phyloP scores from a whole-genome alignment of 2,329 filamentous ascomycete genomes.

The Pezicula rhizophila region DNA sequence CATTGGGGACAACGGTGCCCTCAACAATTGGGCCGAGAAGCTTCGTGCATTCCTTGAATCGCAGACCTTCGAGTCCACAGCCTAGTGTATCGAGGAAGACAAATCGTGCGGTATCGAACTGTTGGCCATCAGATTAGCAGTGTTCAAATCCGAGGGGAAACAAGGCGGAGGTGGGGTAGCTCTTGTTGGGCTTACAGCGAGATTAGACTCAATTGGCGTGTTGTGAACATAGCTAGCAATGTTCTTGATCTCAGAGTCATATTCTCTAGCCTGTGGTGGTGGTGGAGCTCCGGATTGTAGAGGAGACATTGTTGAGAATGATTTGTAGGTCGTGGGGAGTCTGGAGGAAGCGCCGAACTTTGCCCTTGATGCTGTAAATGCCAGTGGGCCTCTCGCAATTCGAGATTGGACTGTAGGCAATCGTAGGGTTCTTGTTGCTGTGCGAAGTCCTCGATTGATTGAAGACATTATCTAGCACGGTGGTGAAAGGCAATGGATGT shows the following conservation, averaged over 20 bases:
- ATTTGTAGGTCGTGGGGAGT: conserved; percentile 15
- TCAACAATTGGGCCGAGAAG: conserved; percentile 87
- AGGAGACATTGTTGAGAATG: conserved; percentile 31
- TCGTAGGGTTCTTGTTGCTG: conserved; percentile 23
- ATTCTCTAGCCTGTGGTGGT: conserved; percentile 51
- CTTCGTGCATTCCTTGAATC: conserved; percentile 94
- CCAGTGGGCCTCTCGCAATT: conserved; percentile 23
- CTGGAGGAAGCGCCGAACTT: conserved; percentile 14
- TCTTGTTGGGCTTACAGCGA: conserved; percentile 65
- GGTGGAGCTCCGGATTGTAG: conserved; percentile 37
- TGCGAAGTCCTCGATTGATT: conserved; percentile 25
- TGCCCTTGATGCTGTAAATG: conserved; percentile 14
- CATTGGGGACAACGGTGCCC: conserved; percentile 86
- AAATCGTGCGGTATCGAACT: conserved; percentile 95
- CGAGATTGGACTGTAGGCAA: conserved; percentile 21
- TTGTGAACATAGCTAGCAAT: conserved; percentile 94
- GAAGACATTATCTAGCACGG: conserved; percentile 23
- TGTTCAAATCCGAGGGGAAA: not conserved
- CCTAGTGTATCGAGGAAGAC: conserved; percentile 96
- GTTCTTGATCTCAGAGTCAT: conserved; percentile 89
- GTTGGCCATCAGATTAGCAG: conserved; percentile 14
- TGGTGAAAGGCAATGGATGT: not conserved
- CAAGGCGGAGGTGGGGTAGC: not conserved
- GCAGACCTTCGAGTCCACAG: conserved; percentile 90
- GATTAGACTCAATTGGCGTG: conserved; percentile 81